Evolutionary conservation across 768 basidiomycete genomes (phyloP).

Genomic region (Cystobasidium onofrii): DNA sequence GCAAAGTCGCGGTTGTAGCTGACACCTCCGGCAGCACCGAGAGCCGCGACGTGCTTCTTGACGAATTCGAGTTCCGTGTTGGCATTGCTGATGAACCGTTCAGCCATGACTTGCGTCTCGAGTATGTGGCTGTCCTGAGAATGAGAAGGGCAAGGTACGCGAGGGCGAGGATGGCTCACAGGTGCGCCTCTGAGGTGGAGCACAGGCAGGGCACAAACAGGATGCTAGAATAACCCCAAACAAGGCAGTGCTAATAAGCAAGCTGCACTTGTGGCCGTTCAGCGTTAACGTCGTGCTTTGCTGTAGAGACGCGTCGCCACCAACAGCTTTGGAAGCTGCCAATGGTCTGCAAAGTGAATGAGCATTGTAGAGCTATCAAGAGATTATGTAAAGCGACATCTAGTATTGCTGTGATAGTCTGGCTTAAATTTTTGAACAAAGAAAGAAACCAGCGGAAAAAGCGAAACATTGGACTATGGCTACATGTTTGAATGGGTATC

Average conservation of each 20-base stretch:
- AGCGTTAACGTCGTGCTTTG: no score
- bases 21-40: not conserved
- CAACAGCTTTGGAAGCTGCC: no score
- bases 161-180: no score
- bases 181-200: no score
- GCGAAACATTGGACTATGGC: not conserved
- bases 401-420: not conserved
- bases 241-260: no score
- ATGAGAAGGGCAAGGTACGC: not conserved
- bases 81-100: slow-evolving; percentile 12
- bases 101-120: not conserved
- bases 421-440: not conserved
- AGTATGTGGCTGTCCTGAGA: not conserved
- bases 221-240: no score
- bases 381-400: not conserved
- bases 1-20: slow-evolving; percentile 15
- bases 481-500: no score
- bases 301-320: no score
- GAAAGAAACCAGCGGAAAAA: not conserved
- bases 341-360: no score
- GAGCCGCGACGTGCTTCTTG: slow-evolving; percentile 20
- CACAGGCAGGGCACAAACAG: no score
- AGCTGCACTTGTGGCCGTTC: no score
- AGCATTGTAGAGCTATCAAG: no score
- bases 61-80: slow-evolving; percentile 16